A percentile compares a stretch with the other conserved stretches of the same genome.
Evolutionary conservation across 2,329 filamentous ascomycete genomes (phyloP).

Genomic region (Cladosporium sp.): DNA sequence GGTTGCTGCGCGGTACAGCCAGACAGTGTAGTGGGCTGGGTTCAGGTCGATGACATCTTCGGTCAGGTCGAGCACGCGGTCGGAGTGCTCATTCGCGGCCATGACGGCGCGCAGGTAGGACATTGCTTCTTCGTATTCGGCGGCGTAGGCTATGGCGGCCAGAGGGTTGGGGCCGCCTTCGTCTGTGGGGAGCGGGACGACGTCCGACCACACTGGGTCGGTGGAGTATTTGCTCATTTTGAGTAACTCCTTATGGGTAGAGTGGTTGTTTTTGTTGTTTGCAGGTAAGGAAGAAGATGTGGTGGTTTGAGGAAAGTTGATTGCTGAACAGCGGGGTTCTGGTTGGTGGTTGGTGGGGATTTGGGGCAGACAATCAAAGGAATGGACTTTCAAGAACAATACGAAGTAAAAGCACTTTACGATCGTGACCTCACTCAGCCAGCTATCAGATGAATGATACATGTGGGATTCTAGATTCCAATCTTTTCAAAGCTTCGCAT

Average conservation of each 20-base stretch:
- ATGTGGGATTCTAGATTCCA: neutral
- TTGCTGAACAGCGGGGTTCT: neutral
- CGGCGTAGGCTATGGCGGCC: slow-evolving; percentile 86
- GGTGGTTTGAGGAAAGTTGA: neutral
- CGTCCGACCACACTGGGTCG: slow-evolving; percentile 77
- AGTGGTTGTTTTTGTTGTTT: neutral
- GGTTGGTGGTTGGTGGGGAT: neutral
- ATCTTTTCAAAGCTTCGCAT: neutral
- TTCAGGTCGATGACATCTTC: slow-evolving; percentile 89
- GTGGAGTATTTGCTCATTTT: slow-evolving; percentile 51
- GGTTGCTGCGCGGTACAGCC: slow-evolving; percentile 86
- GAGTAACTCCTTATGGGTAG: neutral
- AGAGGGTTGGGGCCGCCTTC: slow-evolving; percentile 73
- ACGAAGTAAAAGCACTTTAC: neutral
- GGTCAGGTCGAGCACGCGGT: slow-evolving; percentile 74
- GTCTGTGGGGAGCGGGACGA: slow-evolving; percentile 75
- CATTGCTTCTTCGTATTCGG: slow-evolving; percentile 87
- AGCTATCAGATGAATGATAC: neutral
- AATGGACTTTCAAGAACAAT: slow-evolving; percentile 6
- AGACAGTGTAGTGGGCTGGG: slow-evolving; percentile 96
- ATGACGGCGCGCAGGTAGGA: slow-evolving; percentile 92
- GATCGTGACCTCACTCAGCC: neutral
- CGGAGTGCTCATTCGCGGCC: slow-evolving; percentile 78
- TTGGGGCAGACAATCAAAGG: neutral
- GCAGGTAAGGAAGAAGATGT: neutral